These are phyloP conservation scores for Spathaspora passalidarum DNA, from an alignment of 805 yeast genomes.

Conservation along the genomic window DNA sequence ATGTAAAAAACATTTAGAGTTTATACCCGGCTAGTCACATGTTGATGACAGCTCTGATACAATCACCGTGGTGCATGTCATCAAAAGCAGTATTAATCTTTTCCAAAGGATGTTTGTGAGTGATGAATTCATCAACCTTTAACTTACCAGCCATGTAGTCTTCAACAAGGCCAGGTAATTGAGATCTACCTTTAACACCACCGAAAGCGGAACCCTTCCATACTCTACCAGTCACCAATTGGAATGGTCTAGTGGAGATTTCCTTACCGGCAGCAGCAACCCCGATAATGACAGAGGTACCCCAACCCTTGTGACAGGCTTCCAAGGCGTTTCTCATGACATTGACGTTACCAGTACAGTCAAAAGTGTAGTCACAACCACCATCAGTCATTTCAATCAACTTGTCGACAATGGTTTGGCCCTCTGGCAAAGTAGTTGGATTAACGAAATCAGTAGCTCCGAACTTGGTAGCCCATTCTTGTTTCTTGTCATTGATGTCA, in stretches of 20 bases:
- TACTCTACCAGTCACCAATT: slow-evolving; percentile 96
- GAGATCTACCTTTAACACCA: slow-evolving; percentile 96
- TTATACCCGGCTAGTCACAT: slow-evolving; percentile 20
- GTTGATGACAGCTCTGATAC: slow-evolving; percentile 87
- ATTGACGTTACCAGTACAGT: slow-evolving; percentile 93
- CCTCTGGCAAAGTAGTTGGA: slow-evolving; percentile 73
- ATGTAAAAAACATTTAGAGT: neutral
- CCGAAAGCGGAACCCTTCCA: slow-evolving; percentile 99
- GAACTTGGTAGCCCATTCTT: slow-evolving; percentile 80
- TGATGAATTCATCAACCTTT: slow-evolving; percentile 90
- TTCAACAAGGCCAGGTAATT: slow-evolving; percentile 86
- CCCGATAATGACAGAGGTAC: slow-evolving; percentile 90
- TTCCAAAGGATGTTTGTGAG: slow-evolving; percentile 77
- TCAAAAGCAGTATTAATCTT: slow-evolving; percentile 88
- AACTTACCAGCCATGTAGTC: slow-evolving; percentile 78
- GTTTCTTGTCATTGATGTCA: slow-evolving; percentile 82
- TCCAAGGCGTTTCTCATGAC: slow-evolving; percentile 97
- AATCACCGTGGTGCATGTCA: slow-evolving; percentile 90
- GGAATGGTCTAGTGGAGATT: slow-evolving; percentile 96
- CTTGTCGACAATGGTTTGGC: slow-evolving; percentile 74
- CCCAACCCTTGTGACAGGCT: slow-evolving; percentile 99
- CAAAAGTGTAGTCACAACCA: slow-evolving; percentile 93
- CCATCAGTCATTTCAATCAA: slow-evolving; percentile 92
- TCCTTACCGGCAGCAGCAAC: slow-evolving; percentile 99
- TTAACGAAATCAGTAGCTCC: slow-evolving; percentile 96